Percentiles rank a stretch among this genome's conserved stretches.
These are phyloP conservation scores for Rhododendron griersonianum DNA, from an alignment of 148 eudicot genomes.

Conservation along the genomic window DNA sequence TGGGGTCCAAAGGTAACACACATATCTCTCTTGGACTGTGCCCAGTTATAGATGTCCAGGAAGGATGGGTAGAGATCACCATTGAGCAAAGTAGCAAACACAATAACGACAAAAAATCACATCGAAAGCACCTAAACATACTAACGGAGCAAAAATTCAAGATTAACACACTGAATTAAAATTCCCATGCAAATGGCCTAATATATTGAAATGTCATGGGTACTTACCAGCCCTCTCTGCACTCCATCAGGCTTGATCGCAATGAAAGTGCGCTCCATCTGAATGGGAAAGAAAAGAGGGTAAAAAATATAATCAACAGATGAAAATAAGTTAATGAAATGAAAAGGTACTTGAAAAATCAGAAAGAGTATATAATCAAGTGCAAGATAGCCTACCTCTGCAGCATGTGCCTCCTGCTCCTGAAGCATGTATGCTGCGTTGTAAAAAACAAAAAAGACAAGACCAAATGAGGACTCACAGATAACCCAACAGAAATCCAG, in stretches of 20 bases:
- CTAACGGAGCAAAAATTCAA: neutral
- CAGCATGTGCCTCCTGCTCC: slow-evolving; percentile 86
- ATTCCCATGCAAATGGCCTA: neutral
- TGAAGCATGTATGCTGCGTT: slow-evolving; percentile 77
- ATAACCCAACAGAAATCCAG: neutral
- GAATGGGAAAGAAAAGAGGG: slow-evolving; percentile 3
- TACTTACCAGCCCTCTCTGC: slow-evolving; percentile 90
- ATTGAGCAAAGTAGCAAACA: neutral
- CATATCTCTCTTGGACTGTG: neutral
- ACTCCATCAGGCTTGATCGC: slow-evolving; percentile 99
- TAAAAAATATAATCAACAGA: neutral
- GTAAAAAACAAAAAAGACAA: neutral
- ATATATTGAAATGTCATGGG: neutral
- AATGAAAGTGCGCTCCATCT: slow-evolving; percentile 97
- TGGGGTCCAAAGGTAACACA: neutral
- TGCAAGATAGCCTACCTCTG: slow-evolving; percentile 47
- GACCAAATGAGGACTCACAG: neutral
- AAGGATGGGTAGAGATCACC: neutral
- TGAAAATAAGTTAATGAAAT: neutral
- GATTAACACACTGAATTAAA: neutral
- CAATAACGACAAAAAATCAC: neutral
- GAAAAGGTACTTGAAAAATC: neutral
- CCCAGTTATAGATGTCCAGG: neutral
- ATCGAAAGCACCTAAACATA: neutral
- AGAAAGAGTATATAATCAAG: neutral